These are phyloP conservation scores for Ormosia semicastrata DNA, from an alignment of 306 rosid genomes.

Conservation along the genomic window DNA sequence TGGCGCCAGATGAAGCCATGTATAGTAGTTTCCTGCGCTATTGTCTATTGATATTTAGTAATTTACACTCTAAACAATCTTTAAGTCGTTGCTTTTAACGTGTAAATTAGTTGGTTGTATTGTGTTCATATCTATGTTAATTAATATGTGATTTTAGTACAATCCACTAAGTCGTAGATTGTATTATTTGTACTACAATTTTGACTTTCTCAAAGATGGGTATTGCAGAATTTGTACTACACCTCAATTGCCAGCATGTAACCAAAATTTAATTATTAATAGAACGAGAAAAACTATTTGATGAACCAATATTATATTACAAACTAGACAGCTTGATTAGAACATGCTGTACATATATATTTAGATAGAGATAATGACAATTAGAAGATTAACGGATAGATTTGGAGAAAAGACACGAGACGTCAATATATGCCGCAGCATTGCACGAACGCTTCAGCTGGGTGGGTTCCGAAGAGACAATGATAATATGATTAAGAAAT, in stretches of 20 bases:
- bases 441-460: too few species aligned
- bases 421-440: background rate
- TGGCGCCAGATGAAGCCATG: constrained; percentile 38
- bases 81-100: background rate
- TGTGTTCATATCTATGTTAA: background rate
- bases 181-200: constrained; percentile 25
- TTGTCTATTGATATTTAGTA: background rate
- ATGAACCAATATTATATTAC: background rate
- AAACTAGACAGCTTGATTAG: background rate
- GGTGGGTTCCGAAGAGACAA: too few species aligned
- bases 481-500: background rate
- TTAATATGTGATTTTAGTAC: background rate
- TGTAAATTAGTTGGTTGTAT: background rate
- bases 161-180: background rate
- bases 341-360: background rate
- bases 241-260: background rate
- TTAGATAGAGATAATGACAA: background rate
- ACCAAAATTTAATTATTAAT: background rate
- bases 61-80: background rate
- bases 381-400: background rate
- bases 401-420: background rate
- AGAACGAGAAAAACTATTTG: background rate
- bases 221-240: constrained; percentile 21
- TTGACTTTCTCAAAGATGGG: background rate
- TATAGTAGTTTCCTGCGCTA: background rate